Base-by-base conservation (phyloP, 768 basidiomycete species). In the Leccinum boreale region DNA sequence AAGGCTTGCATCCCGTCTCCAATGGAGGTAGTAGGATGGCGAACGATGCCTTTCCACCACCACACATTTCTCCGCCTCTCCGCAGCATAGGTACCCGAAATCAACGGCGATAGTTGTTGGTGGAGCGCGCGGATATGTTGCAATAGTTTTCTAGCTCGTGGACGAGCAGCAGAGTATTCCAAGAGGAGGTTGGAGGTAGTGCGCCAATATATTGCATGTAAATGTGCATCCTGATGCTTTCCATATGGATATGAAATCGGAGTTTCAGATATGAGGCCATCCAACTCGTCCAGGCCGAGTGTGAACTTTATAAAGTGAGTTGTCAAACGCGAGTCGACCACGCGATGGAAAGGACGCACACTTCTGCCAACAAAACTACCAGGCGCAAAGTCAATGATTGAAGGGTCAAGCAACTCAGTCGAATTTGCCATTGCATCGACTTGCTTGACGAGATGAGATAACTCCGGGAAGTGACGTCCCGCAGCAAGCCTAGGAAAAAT, bases 131-230 rank as follows among this genome's bases (percentile, higher is more conserved):
- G 61, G 9, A 74, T 12, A n/a, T 58, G 59, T 31, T 54, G 57
- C 12, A 64, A 50, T 3, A 70, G 12, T 31, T 35, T 57, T 53
- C 53, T 59, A 15, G 55, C 59, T 14, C 63, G 73, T 7, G 57
- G 62, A 33, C 67, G 66, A 15, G 65, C 63, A 26, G 69, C 70
- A 5, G 71, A 69, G 55, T 72, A 74, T 55, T 72, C 72, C 24
- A 72, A 55, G 19, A 73, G 64, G 15, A 72, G 67, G 44, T 69
- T 72, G 4, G 72, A 72, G 1, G 70, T 46, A 4, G 69, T 67
- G 26, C 67, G 72, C 62, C 61, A 67, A 50, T 62, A 71, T 50
- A 74, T 63, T 4, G 64, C 70, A 35, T 65, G 56, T 14, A 69
- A 55, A 21, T 54, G 68, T 26, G 50, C 50, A 11, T 66, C 62